Base-by-base conservation (phyloP, 2,329 filamentous ascomycete species). In the Corniculantispora saksenae region DNA sequence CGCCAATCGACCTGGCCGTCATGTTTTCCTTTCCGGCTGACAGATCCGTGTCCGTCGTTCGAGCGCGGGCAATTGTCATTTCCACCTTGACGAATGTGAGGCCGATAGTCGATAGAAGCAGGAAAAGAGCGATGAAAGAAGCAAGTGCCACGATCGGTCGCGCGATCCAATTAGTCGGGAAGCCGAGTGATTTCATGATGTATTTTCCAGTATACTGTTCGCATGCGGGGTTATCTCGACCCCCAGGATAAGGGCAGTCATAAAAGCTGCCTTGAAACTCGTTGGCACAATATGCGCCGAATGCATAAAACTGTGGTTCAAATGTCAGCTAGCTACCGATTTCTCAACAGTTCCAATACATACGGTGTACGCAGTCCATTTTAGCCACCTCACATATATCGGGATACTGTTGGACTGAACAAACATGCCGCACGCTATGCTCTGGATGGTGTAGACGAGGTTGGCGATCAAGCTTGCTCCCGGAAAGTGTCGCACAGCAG, bases 351-450 rank as follows among this genome's bases (percentile, higher is more conserved):
- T 57, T 73, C 3, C 1, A 27, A 13, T 4, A 72, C 80, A 73
- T 75, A 84, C 83, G 25, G 84, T 82, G 68, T 88, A 89, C 1
- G 86, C 84, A 27, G 83, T 82, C 80, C 87, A 90, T 72, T 92
- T 93, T 1, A 91, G 79, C 91, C 91, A 94, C 63, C 90, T 83
- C n/a, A 92, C 86, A 70, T 93, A 94, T 1, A 93, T 81, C 0
- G 91, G 90, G 3, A 94, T 91, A 6, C 88, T 87, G 61, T 91
- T 86, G 13, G 83, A 82, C 73, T 93, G 90, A 17, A 93, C 86
- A 69, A 94, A 93, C 74, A 89, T 93, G 1, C 91, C 91, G 68
- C 90, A 92, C 0, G 88, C 88, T 79, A 93, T 87, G 2, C 85
- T 89, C 72, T 94, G 91, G 23, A 93, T 69, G 0, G 91, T 94